Evolutionary conservation across 345 rosid genomes (phyloP).

Genomic region (Citrus hindsii): DNA sequence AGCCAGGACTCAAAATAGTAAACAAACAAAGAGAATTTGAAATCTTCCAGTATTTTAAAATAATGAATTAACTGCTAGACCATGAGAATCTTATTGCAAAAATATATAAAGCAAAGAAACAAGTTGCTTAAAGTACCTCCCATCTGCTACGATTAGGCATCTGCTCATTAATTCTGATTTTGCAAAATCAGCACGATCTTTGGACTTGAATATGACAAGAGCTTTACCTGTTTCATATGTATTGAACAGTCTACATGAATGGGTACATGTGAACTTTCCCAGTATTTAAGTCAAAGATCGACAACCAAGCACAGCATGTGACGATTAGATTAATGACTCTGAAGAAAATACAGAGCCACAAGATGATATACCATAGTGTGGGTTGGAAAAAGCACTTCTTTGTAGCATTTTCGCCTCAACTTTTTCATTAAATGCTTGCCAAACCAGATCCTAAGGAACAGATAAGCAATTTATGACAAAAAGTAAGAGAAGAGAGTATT

Average conservation of each 20-base stretch:
- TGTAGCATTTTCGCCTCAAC: constrained; percentile 53
- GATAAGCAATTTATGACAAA: neutral
- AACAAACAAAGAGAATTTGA: neutral
- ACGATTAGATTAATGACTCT: neutral
- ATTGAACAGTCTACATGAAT: neutral
- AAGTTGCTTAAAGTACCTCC: constrained; percentile 23
- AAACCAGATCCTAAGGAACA: constrained; percentile 38
- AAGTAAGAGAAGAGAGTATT: neutral
- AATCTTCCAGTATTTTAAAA: no score
- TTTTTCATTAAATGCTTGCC: constrained; percentile 41
- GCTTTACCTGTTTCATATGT: constrained; percentile 45
- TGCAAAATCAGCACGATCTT: constrained; percentile 43
- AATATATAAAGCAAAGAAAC: neutral
- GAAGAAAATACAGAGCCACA: neutral
- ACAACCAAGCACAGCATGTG: neutral
- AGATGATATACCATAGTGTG: constrained; percentile 36
- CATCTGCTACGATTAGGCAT: constrained; percentile 41
- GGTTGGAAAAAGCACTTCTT: constrained; percentile 29
- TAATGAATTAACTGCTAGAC: neutral
- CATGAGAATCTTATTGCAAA: neutral
- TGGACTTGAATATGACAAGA: constrained; percentile 46
- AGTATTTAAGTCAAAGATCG: neutral
- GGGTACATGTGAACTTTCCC: neutral
- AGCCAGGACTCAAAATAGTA: neutral
- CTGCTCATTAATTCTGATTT: constrained; percentile 23